Evolutionary conservation across 1,284 basidiomycete genomes (phyloP).

Genomic region (Irpex rosettiformis): DNA sequence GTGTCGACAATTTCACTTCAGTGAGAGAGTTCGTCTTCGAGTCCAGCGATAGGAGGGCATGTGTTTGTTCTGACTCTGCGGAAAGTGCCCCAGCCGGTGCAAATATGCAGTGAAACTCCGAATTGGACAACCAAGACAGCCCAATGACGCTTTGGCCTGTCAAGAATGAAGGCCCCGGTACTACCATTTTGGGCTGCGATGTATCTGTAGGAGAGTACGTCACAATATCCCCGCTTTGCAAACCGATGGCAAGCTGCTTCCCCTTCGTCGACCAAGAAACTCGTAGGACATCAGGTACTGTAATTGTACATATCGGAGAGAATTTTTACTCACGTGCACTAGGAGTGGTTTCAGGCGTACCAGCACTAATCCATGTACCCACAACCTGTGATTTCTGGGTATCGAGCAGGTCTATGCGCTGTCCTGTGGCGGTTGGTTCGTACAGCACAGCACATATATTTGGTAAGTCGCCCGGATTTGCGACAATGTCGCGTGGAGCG

Average conservation of each 20-base stretch:
- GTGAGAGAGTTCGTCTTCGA: conserved; percentile 48
- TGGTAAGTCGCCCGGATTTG: conserved; percentile 63
- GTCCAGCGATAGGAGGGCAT: conserved; percentile 62
- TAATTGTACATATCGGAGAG: conserved; percentile 3
- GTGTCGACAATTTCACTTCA: conserved; percentile 45
- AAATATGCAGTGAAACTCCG: conserved; percentile 71
- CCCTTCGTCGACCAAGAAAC: conserved; percentile 87
- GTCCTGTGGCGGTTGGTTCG: conserved; percentile 30
- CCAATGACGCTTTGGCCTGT: conserved; percentile 50
- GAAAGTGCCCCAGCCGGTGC: conserved; percentile 38
- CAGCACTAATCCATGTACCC: conserved; percentile 59
- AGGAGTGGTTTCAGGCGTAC: conserved; percentile 46
- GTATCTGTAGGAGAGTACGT: conserved; percentile 64
- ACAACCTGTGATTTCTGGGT: conserved; percentile 45
- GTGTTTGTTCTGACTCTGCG: conserved; percentile 49
- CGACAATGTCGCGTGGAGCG: conserved; percentile 48
- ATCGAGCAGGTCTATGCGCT: conserved; percentile 45
- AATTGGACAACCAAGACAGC: conserved; percentile 69
- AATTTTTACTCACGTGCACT: conserved; percentile 48
- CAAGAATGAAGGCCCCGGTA: conserved; percentile 51
- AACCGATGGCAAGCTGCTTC: conserved; percentile 78
- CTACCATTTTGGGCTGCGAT: conserved; percentile 50
- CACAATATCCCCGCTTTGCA: conserved; percentile 68
- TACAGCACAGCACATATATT: conserved; percentile 61
- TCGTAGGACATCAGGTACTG: conserved; percentile 25